Evolutionary conservation across 2,329 filamentous ascomycete species (phyloP), one percentile per base, ranked within the genome.

Genomic region (Rachicladosporium sp.): DNA sequence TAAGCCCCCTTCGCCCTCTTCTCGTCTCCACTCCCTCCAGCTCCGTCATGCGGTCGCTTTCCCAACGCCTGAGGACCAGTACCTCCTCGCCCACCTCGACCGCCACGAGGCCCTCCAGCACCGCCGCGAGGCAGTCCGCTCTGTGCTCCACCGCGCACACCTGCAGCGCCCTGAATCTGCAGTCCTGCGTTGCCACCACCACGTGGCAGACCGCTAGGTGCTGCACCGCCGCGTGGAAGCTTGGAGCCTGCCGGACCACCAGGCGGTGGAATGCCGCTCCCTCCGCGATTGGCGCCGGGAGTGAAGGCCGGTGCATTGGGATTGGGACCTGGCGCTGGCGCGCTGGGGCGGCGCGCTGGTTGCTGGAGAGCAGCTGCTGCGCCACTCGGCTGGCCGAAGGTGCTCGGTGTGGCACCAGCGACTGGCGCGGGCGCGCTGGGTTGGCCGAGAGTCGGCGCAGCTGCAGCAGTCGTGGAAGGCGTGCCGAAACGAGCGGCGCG

Each of bases 401-500:
- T 36, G n/a, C 42, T 34, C 11, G 38, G 10, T 10, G 27, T 36
- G n/a, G 35, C 29, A 10, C 29, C 36, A 29, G 35, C 21, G 29
- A 21, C 33, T 27, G 41, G 19, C 10, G 42, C 37, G 1, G 44
- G 36, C 13, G 31, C 35, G 33, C 40, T 47, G 2, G 45, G 43
- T 35, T 50, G 47, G 30, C 47, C 49, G 33, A 53, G 52, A 10
- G 44, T 39, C 6, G 30, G 40, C 10, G 43, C 35, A 4, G 31
- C 10, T 27, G 41, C 12, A 9, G 35, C 29, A 10, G 35, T 39
- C 4, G 43, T 13, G 15, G 15, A 19, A 6, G 31, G 29, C 11
- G 35, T 45, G 21, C 51, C 51, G 29, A 55, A 55, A 32, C 52
- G 49, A 11, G 47, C 46, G 34, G 49, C 46, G n/a, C 50, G 44